These are phyloP conservation scores for Maudiozyma pseudohumilis DNA, from an alignment of 805 yeast genomes.

Conservation along the genomic window DNA sequence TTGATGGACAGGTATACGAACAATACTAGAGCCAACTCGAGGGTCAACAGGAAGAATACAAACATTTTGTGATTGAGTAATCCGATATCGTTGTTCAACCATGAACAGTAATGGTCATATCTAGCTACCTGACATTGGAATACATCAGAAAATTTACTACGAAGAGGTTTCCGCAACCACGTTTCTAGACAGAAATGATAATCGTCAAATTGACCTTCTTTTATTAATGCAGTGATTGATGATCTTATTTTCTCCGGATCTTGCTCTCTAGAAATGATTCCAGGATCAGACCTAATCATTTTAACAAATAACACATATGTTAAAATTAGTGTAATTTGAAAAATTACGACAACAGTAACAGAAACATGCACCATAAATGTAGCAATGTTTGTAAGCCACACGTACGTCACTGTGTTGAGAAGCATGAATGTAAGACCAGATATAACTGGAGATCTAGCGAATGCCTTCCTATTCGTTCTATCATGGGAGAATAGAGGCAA, in stretches of 20 bases:
- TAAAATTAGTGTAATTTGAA: not conserved
- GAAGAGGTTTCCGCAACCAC: slow-evolving; percentile 62
- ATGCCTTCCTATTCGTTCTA: slow-evolving; percentile 17
- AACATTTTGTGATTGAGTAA: slow-evolving; percentile 79
- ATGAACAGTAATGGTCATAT: slow-evolving; percentile 91
- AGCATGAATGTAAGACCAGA: slow-evolving; percentile 74
- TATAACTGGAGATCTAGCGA: slow-evolving; percentile 62
- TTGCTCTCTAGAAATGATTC: slow-evolving; percentile 56
- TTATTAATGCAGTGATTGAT: slow-evolving; percentile 49
- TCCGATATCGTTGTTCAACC: slow-evolving; percentile 86
- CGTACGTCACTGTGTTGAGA: slow-evolving; percentile 47
- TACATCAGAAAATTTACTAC: slow-evolving; percentile 63
- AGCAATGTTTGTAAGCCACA: slow-evolving; percentile 45
- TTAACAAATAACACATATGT: slow-evolving; percentile 26
- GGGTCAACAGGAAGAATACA: slow-evolving; percentile 37
- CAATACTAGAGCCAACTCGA: not conserved
- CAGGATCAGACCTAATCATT: slow-evolving; percentile 71
- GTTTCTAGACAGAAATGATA: slow-evolving; percentile 70
- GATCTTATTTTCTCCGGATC: slow-evolving; percentile 32
- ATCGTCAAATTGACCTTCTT: slow-evolving; percentile 56
- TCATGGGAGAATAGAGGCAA: slow-evolving; percentile 31
- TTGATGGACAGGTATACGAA: not conserved
- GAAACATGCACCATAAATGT: slow-evolving; percentile 30
- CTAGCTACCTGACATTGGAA: slow-evolving; percentile 57
- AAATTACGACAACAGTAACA: not conserved